A percentile compares a stretch with the other conserved stretches of the same genome.
phyloP scores from a whole-genome alignment of 2,329 filamentous ascomycete genomes.

The Aspergillus sclerotialis region DNA sequence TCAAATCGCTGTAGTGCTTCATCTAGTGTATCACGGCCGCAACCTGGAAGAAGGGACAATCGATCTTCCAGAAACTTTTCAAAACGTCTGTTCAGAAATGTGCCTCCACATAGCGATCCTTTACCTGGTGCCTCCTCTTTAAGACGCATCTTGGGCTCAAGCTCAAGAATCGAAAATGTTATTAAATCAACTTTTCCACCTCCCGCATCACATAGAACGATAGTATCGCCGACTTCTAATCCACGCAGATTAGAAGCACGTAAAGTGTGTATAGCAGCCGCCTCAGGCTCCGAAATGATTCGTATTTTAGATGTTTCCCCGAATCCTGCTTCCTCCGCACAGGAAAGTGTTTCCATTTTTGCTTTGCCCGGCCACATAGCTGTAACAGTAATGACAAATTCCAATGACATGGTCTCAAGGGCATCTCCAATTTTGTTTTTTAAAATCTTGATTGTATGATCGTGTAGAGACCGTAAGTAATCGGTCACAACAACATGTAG shows the following conservation, averaged over 20 bases:
- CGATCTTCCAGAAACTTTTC: slow-evolving; percentile 12
- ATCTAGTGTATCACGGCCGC: slow-evolving; percentile 18
- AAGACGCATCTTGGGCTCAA: slow-evolving; percentile 16
- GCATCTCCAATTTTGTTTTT: slow-evolving; percentile 7
- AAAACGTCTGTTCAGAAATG: slow-evolving; percentile 22
- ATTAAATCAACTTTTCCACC: slow-evolving; percentile 26
- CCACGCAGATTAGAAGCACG: slow-evolving; percentile 5
- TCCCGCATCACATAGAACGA: slow-evolving; percentile 21
- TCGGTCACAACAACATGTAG: slow-evolving; percentile 7
- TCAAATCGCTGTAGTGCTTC: slow-evolving; percentile 21
- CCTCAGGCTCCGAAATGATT: slow-evolving; percentile 18
- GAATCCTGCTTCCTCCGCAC: slow-evolving; percentile 9
- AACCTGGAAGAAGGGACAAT: slow-evolving; percentile 10
- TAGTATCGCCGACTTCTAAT: slow-evolving; percentile 13
- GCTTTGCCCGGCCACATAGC: slow-evolving; percentile 23
- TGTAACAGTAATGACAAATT: slow-evolving; percentile 22
- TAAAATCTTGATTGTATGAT: slow-evolving; percentile 8
- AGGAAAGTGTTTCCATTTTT: slow-evolving; percentile 9
- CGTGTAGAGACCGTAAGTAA: slow-evolving; percentile 9
- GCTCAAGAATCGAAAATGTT: slow-evolving; percentile 17
- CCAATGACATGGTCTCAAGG: slow-evolving; percentile 7
- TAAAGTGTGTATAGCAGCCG: slow-evolving; percentile 14
- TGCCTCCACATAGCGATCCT: slow-evolving; percentile 20
- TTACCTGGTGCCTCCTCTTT: slow-evolving; percentile 17
- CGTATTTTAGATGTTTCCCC: slow-evolving; percentile 4